Base-by-base conservation (phyloP, 306 rosid species). In the Trifolium fragiferum region DNA sequence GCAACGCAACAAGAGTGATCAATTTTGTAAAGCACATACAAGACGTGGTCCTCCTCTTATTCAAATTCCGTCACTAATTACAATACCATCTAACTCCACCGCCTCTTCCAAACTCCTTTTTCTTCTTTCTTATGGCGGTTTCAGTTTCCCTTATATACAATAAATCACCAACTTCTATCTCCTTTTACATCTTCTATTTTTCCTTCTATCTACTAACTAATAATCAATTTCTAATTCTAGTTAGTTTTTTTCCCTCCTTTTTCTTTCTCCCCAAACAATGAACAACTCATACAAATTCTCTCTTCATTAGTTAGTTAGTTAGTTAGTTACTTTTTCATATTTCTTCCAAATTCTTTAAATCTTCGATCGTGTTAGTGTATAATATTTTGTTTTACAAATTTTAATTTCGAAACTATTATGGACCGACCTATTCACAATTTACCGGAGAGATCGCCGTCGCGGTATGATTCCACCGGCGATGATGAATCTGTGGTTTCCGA, bases 401-500 rank as follows among this genome's bases (percentile, higher is more conserved):
- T 32, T 8, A 0, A 41, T 14, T 23, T 38, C 11, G 25, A 3
- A 46, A 38, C 16, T 51, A 40, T 47, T 27, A 27, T 82, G 97
- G 85, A 75, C 23, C 57, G 41, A 3, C n/a, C 79, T 23, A 20
- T 85, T n/a, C 23, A 41, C 38, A 3, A 15, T 46, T 71, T 47
- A 4, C 63, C 41, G 0, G 46, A 40, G 30, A 75, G 69, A 12
- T 47, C 8, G 1, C 9, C 38, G 4, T 1, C 70, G 18, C 19
- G 49, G 2, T 76, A 82, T 3, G 84, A 43, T 33, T 68, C 77
- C 59, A 6, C 61, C 61, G 46, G 74, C 61, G 74, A 35, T n/a
- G 85, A 80, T 3, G 93, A 79, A 3, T 78, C 91, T 2, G 37
- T 37, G 7, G 79, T 87, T 79, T 91, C 95, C n/a, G 94, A 86